phyloP scores from a whole-genome alignment of 495 filamentous ascomycete genomes.

The Clohesyomyces aquaticus region DNA sequence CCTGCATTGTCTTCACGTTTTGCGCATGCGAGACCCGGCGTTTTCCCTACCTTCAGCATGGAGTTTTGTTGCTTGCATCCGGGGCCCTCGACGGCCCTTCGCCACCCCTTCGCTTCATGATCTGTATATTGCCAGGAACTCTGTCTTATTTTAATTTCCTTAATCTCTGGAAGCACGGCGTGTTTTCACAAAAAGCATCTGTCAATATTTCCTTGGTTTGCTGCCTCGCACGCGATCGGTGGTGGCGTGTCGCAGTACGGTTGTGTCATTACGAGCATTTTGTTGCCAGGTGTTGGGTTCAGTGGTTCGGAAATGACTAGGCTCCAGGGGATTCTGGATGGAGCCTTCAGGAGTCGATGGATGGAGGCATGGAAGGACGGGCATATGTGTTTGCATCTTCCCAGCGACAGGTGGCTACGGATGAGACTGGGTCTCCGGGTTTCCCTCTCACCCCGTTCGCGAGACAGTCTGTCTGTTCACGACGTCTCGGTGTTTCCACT shows the following conservation, averaged over 20 bases:
- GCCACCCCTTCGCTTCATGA: constrained; percentile 18
- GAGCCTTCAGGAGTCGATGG: constrained; percentile 14
- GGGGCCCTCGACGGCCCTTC: neutral
- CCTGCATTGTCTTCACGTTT: constrained; percentile 17
- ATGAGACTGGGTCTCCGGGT: constrained; percentile 3
- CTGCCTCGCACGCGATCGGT: neutral
- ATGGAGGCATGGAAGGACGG: neutral
- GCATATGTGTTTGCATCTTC: constrained; percentile 19
- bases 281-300: constrained; percentile 27
- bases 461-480: constrained; percentile 9
- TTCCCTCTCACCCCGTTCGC: constrained; percentile 17
- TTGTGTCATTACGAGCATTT: constrained; percentile 22
- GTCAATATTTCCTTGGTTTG: neutral
- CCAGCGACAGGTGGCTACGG: constrained; percentile 13
- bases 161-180: neutral
- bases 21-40: constrained; percentile 9
- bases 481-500: constrained; percentile 26
- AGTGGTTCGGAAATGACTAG: constrained; percentile 14
- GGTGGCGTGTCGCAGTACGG: constrained; percentile 5
- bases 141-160: constrained; percentile 4
- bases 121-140: constrained; percentile 26
- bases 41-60: too few species aligned
- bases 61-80: constrained; percentile 16
- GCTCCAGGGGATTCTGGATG: constrained; percentile 8
- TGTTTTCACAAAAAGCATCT: constrained; percentile 1